Base-by-base conservation (phyloP, 768 basidiomycete species). In the Kwoniella shandongensis region DNA sequence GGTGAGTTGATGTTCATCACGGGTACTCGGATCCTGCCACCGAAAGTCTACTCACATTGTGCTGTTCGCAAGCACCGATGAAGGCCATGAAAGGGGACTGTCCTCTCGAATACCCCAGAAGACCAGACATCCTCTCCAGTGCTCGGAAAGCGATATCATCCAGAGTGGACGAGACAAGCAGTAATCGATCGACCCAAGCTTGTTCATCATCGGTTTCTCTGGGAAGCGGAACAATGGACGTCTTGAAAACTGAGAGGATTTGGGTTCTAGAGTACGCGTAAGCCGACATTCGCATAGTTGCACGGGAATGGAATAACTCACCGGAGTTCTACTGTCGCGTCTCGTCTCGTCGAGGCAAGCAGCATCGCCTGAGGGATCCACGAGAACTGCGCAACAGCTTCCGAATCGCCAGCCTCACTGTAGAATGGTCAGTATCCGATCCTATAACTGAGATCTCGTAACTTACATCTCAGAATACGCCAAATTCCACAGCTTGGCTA, bases 401-500 rank as follows among this genome's bases (percentile, higher is more conserved):
- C 79, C 1, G 81, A 77, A 51, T 91, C 89, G 38, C 85, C 84
- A 57, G 85, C 86, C 73, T 94, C 91, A 61, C 94, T 98, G 56
- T 15, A 32, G 17, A 22, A 30, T 27, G 30, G 22, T 54, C 1
- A 56, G 48, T 26, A 3, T n/a, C 25, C 1, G 26, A 27, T 22
- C 13, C 23, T 10, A 13, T 7, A 5, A 12, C 26, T 30, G 1
- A 11, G 11, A 20, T 18, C 26, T 17, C 3, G 32, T 67, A 23
- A 78, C 89, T 57, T 63, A 96, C 91, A 99, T 92, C 74, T 96
- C 91, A 0, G 87, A 83, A 75, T 86, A 92, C 0, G 92, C 91
- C 12, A 87, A 78, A 59, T 82, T 83, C 74, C 88, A 98, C 1
- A 97, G 77, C 63, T 83, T 86, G 3, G 86, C 89, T 0, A 94